phyloP scores from a whole-genome alignment of 257 asterid genomes.

The Solanum paucissectum region DNA sequence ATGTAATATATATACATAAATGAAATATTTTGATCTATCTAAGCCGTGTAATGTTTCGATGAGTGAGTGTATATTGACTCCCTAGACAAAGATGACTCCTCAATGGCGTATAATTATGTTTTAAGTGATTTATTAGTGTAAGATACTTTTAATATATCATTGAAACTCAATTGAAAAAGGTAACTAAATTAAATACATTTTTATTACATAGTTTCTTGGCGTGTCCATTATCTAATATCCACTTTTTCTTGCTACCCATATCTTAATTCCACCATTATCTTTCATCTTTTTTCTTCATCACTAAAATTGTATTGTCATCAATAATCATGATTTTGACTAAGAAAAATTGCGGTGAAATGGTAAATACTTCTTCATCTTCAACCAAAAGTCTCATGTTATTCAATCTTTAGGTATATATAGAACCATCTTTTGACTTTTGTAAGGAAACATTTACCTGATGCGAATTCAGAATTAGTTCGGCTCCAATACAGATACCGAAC shows the following conservation, averaged over 20 bases:
- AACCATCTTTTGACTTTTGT: background rate
- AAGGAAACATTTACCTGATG: background rate
- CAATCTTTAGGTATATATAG: background rate
- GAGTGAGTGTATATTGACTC: background rate
- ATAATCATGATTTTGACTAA: background rate
- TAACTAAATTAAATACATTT: background rate
- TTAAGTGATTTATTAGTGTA: background rate
- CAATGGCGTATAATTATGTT: background rate
- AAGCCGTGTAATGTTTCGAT: background rate
- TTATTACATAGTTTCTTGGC: constrained; percentile 26
- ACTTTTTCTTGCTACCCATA: constrained; percentile 15
- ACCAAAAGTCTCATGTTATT: background rate
- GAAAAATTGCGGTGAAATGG: fast-evolving
- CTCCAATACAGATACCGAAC: background rate
- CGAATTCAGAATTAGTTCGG: fast-evolving
- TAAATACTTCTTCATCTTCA: background rate
- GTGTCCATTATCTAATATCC: constrained; percentile 49
- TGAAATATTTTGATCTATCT: background rate
- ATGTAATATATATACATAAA: too few relatives aligned
- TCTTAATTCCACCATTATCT: background rate
- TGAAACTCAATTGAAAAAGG: background rate
- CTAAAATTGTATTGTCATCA: constrained; percentile 16
- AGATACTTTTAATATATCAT: background rate
- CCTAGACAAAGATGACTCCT: background rate
- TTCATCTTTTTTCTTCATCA: background rate